These are phyloP conservation scores for Dicorynia guianensis DNA, from an alignment of 306 rosid species.

Conservation along the genomic window DNA sequence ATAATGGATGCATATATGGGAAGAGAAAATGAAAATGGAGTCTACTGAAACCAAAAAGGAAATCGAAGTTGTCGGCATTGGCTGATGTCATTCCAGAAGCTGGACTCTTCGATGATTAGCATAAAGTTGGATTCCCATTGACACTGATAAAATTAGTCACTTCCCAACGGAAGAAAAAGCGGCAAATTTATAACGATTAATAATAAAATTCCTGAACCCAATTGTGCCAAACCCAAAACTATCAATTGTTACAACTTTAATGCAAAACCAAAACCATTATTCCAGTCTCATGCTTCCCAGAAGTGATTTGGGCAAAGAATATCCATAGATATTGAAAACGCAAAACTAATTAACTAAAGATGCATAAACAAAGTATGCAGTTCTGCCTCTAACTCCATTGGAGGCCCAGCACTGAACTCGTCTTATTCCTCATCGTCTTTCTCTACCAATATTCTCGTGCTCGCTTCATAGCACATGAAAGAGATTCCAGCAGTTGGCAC, in stretches of 20 bases:
- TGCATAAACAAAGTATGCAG: neutral
- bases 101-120: no score
- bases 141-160: no score
- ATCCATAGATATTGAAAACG: slow-evolving; percentile 11
- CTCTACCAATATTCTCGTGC: slow-evolving; percentile 86
- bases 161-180: no score
- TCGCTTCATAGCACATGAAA: slow-evolving; percentile 97
- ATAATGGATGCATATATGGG: no score
- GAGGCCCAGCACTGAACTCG: neutral
- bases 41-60: no score
- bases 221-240: neutral
- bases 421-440: slow-evolving; percentile 60
- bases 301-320: neutral
- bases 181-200: no score
- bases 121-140: no score
- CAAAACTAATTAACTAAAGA: slow-evolving; percentile 11
- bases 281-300: slow-evolving; percentile 30
- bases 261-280: slow-evolving; percentile 19
- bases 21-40: no score
- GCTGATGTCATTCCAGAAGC: no score
- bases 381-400: neutral
- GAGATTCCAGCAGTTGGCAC: slow-evolving; percentile 92
- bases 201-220: no score
- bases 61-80: no score
- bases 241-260: neutral